Evolutionary conservation across 2,329 filamentous ascomycete genomes (phyloP).

Genomic region (Penicillium palitans): DNA sequence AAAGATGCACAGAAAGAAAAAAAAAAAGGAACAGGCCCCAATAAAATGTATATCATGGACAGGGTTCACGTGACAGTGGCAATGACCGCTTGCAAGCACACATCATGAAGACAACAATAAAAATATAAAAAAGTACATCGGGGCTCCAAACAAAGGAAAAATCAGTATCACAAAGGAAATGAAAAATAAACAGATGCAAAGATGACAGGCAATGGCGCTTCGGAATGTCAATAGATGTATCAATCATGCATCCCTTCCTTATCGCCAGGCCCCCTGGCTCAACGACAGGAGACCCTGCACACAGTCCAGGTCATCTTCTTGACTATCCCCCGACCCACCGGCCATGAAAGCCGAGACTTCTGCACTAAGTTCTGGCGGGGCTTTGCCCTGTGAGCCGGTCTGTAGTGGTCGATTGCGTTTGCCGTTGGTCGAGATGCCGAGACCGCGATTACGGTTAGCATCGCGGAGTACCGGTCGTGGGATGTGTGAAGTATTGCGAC

Average conservation of each 20-base stretch:
- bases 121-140: slow-evolving; percentile 22
- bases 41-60: slow-evolving; percentile 19
- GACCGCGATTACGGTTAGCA: slow-evolving; percentile 30
- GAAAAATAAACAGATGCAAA: slow-evolving; percentile 9
- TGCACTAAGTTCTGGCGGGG: slow-evolving; percentile 51
- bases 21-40: slow-evolving; percentile 2
- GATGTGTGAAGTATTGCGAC: slow-evolving; percentile 32
- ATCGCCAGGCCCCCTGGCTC: slow-evolving; percentile 89
- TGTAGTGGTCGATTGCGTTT: slow-evolving; percentile 32
- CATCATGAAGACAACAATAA: slow-evolving; percentile 22
- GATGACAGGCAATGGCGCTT: slow-evolving; percentile 8
- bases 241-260: slow-evolving; percentile 28
- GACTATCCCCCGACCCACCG: slow-evolving; percentile 58
- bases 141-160: slow-evolving; percentile 26
- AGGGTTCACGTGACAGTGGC: slow-evolving; percentile 27
- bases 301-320: slow-evolving; percentile 80
- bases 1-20: slow-evolving; percentile 1
- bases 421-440: slow-evolving; percentile 27
- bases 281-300: slow-evolving; percentile 85
- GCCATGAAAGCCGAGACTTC: slow-evolving; percentile 76
- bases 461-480: slow-evolving; percentile 50
- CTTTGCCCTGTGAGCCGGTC: slow-evolving; percentile 38
- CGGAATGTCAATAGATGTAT: slow-evolving; percentile 1
- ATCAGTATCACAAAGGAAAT: slow-evolving; percentile 26
- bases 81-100: slow-evolving; percentile 34